Base-by-base conservation (phyloP, 1,284 basidiomycete genomes). In the Ustilago esculenta region DNA sequence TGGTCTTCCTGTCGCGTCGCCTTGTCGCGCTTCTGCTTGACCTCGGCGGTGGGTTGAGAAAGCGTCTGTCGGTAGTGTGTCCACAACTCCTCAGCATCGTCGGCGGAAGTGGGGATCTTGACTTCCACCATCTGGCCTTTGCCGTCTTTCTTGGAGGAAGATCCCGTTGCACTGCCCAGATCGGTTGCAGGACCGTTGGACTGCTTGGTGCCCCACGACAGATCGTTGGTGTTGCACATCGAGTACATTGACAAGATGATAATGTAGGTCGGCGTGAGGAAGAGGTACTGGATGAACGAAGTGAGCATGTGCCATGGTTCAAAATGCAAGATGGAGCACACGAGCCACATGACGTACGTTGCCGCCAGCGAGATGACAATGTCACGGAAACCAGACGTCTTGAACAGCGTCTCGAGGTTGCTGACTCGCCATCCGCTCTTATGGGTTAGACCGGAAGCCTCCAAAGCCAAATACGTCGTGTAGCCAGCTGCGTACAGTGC, bases 261-360 rank as follows among this genome's bases (percentile, higher is more conserved):
- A 36, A 80, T 55, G 56, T 79, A 79, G 9, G 72, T 74, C 14
- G 80, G 79, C 11, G 73, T 72, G 21, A 81, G 39, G 39, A 81
- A 73, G 24, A 80, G 50, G 42, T 78, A 81, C 63, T 80, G 80
- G 7, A 81, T 23, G 29, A 79, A 57, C 34, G 68, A 72, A 1
- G 79, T 81, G 27, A 81, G 50, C 72, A 81, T 75, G 63, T 81
- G 80, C 72, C 75, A 80, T 7, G 80, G 79, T 41, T 81, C 77
- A 5, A 77, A 27, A 44, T 76, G 79, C 44, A 79, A 45, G 33
- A 81, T 43, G 11, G 67, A 71, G 41, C 74, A 71, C 20, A 81
- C 44, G 10, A 81, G 58, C 72, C 76, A 81, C 51, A 81, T 68
- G 40, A 79, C 79, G 34, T 72, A 80, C 5, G 80, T 81, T 24